phyloP scores from a whole-genome alignment of 2,329 filamentous ascomycete species.

The Ophiobolus disseminans region DNA sequence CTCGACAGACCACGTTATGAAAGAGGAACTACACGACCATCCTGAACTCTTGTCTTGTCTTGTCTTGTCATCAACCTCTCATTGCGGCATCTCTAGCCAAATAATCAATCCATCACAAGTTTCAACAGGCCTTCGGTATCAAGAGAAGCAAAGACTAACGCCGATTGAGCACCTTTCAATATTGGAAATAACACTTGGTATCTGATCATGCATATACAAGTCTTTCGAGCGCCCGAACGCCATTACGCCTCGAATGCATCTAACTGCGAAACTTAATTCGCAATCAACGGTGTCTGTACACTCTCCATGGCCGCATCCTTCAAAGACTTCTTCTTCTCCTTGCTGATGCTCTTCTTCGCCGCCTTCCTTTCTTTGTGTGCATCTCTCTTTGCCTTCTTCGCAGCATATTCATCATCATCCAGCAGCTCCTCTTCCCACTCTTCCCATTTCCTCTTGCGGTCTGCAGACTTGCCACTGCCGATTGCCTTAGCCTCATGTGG shows the following conservation, averaged over 20 bases:
- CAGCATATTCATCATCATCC: conserved; percentile 42
- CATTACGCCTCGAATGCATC: conserved; percentile 15
- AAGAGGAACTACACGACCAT: too few relatives aligned
- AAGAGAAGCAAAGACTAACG: too few relatives aligned
- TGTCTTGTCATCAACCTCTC: too few relatives aligned
- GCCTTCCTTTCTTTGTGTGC: conserved; percentile 60
- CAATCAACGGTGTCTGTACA: conserved; percentile 47
- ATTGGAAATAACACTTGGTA: conserved; percentile 14
- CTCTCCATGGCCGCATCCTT: conserved; percentile 57
- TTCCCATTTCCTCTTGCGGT: conserved; percentile 49
- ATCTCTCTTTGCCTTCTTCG: conserved; percentile 46
- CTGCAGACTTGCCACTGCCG: conserved; percentile 31
- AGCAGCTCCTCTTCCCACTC: conserved; percentile 49
- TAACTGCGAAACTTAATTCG: conserved; percentile 1
- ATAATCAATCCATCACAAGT: too few relatives aligned
- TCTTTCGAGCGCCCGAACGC: conserved; percentile 23
- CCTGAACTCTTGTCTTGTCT: too few relatives aligned
- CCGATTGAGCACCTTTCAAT: background rate
- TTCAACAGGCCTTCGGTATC: too few relatives aligned
- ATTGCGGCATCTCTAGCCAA: too few relatives aligned
- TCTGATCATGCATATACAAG: conserved; percentile 16
- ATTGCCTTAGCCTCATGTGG: conserved; percentile 42
- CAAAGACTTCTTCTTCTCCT: conserved; percentile 58
- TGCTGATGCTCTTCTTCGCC: conserved; percentile 46
- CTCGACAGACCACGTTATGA: too few relatives aligned